These are phyloP conservation scores for Mucor saturninus DNA, from an alignment of 371 early-diverging fungal genomes.

Conservation along the genomic window DNA sequence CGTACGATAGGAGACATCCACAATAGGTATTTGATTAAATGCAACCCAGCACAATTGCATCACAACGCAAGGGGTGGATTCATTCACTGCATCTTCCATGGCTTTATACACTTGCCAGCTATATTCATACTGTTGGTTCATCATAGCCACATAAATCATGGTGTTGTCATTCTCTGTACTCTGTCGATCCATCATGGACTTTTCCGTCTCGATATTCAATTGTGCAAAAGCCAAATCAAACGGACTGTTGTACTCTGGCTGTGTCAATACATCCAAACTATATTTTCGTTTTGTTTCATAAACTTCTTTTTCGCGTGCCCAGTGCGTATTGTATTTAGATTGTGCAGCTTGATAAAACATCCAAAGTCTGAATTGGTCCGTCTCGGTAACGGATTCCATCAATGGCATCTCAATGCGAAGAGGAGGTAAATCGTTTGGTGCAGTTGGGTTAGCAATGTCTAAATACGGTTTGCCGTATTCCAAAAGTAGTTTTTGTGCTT, in stretches of 20 bases:
- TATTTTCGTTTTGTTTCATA: conserved; percentile 31
- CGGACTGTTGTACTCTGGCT: conserved; percentile 11
- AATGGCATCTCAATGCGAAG: conserved; percentile 38
- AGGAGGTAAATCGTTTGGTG: conserved; percentile 33
- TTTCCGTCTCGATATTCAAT: conserved; percentile 15
- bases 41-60: conserved; percentile 50
- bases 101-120: conserved; percentile 42
- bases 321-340: conserved; percentile 22
- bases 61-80: conserved; percentile 37
- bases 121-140: conserved; percentile 40
- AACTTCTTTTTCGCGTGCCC: conserved; percentile 26
- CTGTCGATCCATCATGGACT: conserved; percentile 18
- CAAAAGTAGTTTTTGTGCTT: conserved; percentile 38
- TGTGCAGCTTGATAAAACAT: conserved; percentile 42
- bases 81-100: conserved; percentile 38
- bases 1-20: conserved; percentile 29
- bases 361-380: conserved; percentile 39
- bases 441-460: conserved; percentile 41
- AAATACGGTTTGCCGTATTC: conserved; percentile 47
- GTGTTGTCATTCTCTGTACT: conserved; percentile 42
- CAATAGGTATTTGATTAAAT: conserved; percentile 14
- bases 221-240: conserved; percentile 34
- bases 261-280: background rate
- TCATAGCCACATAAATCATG: conserved; percentile 38
- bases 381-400: conserved; percentile 40